Evolutionary conservation across 2,329 filamentous ascomycete genomes (phyloP), one percentile per base, ranked within the genome.

Genomic region (Sporothrix pseudoabietina): DNA sequence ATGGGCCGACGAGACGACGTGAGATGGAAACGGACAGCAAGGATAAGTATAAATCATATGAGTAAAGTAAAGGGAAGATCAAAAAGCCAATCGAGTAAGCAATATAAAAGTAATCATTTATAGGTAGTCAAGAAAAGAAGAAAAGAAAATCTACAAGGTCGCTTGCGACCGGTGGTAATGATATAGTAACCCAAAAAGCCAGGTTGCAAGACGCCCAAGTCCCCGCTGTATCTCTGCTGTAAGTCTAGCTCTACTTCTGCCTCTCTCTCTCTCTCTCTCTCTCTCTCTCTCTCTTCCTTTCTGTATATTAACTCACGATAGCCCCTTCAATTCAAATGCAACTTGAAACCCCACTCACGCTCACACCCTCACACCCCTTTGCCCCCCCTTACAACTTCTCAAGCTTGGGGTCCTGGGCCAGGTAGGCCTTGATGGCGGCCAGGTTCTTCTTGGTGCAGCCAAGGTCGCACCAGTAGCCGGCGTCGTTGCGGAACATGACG

Each of bases 391-490:
- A 69, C 32, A 71, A 44, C 30, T 55, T 65, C n/a, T 65, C 57
- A 32, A 71, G 57, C 44, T 65, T 65, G 14, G 70, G 70, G 70
- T 71, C 70, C 6, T 52, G 47, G n/a, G 70, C 70, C 44, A 71
- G 19, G 26, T 71, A 49, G 22, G 41, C 47, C 44, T 65, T 47
- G 10, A 71, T 65, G 9, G 70, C 57, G 1, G 16, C 44, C 5
- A 65, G 14, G 47, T 49, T 71, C 55, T 65, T 52, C 22, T 26
- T 32, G 9, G 44, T 39, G 30, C 19, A 12, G 57, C 70, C 57
- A 7, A n/a, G 12, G 32, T 71, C 70, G 57, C 52, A 26, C 70
- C 70, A 71, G 70, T 71, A 71, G 41, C 70, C 70, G 16, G 61
- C 44, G 39, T 63, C 55, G 57, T n/a, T 71, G 22, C 44, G 44